phyloP scores from a whole-genome alignment of 2,329 filamentous ascomycete genomes.

The Corynespora cassiicola region DNA sequence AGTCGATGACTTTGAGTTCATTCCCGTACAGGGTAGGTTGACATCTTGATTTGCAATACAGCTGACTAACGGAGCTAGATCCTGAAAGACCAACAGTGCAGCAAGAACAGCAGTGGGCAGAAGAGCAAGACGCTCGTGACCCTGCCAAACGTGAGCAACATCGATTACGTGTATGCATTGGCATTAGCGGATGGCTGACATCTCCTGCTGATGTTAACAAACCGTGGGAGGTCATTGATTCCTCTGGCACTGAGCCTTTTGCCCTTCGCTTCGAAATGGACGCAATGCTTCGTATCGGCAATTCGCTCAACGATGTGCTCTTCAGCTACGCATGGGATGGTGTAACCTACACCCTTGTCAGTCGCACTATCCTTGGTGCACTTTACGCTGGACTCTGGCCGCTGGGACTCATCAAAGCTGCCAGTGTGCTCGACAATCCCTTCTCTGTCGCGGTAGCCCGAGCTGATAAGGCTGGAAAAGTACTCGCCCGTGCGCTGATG shows the following conservation, averaged over 20 bases:
- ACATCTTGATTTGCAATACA: constrained; percentile 4
- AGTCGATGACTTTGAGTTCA: constrained; percentile 84
- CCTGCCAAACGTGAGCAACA: constrained; percentile 36
- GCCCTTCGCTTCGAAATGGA: constrained; percentile 82
- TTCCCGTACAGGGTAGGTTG: constrained; percentile 67
- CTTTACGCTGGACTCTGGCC: constrained; percentile 56
- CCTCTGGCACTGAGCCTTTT: constrained; percentile 74
- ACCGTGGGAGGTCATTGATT: constrained; percentile 78
- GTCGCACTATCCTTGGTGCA: constrained; percentile 57
- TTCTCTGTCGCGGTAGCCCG: constrained; percentile 77
- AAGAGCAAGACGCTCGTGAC: constrained; percentile 31
- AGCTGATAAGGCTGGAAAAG: constrained; percentile 78
- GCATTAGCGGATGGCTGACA: constrained; percentile 80
- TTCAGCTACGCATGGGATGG: constrained; percentile 78
- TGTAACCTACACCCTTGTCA: constrained; percentile 75
- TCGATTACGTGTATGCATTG: constrained; percentile 74
- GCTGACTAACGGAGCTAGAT: constrained; percentile 18
- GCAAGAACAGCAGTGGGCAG: constrained; percentile 28
- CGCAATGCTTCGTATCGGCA: constrained; percentile 76
- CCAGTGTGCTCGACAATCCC: constrained; percentile 75
- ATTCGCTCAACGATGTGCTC: constrained; percentile 76
- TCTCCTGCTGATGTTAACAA: constrained; percentile 71
- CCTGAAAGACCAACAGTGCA: constrained; percentile 27
- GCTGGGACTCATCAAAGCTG: constrained; percentile 52
- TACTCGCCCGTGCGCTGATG: constrained; percentile 80